These are phyloP conservation scores for Physcomitrium patens DNA, from an alignment of 225 moss, liverwort and hornwort genomes.

Conservation along the genomic window DNA sequence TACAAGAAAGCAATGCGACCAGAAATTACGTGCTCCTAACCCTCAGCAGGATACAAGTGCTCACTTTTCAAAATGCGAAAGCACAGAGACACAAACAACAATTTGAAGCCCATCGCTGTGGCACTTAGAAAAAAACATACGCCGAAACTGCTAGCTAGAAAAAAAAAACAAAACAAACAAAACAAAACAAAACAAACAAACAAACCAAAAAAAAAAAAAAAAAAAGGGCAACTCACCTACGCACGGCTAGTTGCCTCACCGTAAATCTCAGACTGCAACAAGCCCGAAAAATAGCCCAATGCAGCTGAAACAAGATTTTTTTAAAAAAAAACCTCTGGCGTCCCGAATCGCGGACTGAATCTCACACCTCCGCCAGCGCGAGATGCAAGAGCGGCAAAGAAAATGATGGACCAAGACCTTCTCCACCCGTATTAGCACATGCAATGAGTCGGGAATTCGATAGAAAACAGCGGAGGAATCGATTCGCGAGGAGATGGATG, in stretches of 20 bases:
- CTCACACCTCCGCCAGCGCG: slow-evolving; percentile 8
- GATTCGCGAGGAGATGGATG: background rate
- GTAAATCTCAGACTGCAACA: too few species aligned
- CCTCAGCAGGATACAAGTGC: background rate
- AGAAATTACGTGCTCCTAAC: background rate
- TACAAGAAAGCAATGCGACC: slow-evolving; percentile 12
- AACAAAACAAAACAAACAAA: too few species aligned
- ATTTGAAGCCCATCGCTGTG: background rate
- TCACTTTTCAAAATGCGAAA: background rate
- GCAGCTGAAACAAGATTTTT: too few species aligned
- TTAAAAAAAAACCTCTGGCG: background rate
- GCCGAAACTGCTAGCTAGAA: background rate
- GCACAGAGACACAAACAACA: background rate
- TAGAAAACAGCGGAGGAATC: background rate
- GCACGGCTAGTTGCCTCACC: too few species aligned
- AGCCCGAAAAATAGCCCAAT: too few species aligned
- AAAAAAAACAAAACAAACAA: background rate
- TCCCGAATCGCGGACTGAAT: background rate
- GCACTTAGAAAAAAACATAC: background rate
- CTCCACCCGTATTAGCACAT: background rate
- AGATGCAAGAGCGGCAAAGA: background rate
- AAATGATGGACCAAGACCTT: background rate
- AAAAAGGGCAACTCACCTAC: background rate
- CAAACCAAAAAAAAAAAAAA: background rate
- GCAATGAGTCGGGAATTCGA: background rate